Evolutionary conservation across 257 asterid species (phyloP).

Genomic region (Echium plantagineum): DNA sequence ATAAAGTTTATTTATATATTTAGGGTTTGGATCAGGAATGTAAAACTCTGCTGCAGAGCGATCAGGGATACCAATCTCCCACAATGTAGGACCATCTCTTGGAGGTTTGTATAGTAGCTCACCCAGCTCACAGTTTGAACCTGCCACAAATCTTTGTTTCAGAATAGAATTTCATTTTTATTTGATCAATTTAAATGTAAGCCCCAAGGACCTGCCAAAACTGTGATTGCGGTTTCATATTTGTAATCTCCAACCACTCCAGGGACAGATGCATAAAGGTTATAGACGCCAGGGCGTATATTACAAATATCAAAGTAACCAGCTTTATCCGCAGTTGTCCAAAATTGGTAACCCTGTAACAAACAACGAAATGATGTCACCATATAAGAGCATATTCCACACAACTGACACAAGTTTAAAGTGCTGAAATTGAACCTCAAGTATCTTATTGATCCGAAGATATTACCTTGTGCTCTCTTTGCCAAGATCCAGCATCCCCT

Average conservation of each 20-base stretch:
- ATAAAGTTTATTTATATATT: constrained; percentile 40
- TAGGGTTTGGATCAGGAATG: constrained; percentile 63
- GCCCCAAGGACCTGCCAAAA: constrained; percentile 34
- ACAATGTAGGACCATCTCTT: constrained; percentile 61
- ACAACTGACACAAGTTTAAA: not conserved
- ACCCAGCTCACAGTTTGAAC: constrained; percentile 35
- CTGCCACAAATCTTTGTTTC: constrained; percentile 18
- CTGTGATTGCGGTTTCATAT: constrained; percentile 22
- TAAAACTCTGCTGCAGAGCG: constrained; percentile 60
- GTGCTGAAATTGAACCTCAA: not conserved
- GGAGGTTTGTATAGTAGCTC: constrained; percentile 48
- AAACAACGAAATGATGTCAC: not conserved
- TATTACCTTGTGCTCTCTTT: constrained; percentile 25
- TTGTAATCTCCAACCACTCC: constrained; percentile 60
- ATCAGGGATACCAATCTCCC: constrained; percentile 78
- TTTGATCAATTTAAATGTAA: constrained; percentile 3
- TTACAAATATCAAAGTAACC: constrained; percentile 39
- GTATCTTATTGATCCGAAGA: not conserved
- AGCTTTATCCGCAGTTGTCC: constrained; percentile 39
- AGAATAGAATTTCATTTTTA: not conserved
- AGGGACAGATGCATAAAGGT: constrained; percentile 54
- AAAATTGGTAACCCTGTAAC: constrained; percentile 65
- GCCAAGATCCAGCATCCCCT: constrained; percentile 27
- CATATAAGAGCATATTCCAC: not conserved
- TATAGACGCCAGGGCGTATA: constrained; percentile 50